Evolutionary conservation across 495 filamentous ascomycete species (phyloP).

Genomic region (Parathielavia hyrcaniae): DNA sequence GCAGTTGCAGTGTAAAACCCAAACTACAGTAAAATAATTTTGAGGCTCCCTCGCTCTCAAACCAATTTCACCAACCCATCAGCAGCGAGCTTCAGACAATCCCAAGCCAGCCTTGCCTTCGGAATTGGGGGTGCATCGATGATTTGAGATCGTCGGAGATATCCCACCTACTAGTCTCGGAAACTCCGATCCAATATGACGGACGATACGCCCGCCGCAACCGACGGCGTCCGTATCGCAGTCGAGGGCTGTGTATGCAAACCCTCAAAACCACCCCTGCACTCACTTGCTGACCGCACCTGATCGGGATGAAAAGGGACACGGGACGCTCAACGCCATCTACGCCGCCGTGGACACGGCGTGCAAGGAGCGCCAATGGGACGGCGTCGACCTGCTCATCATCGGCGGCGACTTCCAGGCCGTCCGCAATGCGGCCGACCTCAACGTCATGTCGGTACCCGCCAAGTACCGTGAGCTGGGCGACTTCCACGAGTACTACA

Average conservation of each 20-base stretch:
- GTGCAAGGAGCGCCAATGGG: slow-evolving; percentile 62
- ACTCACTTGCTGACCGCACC: slow-evolving; percentile 19
- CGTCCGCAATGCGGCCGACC: slow-evolving; percentile 78
- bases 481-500: slow-evolving; percentile 93
- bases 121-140: too few relatives aligned
- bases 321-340: slow-evolving; percentile 84
- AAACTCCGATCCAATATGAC: slow-evolving; percentile 6
- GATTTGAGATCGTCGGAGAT: too few relatives aligned
- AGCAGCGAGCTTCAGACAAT: too few relatives aligned
- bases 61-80: too few relatives aligned
- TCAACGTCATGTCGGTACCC: slow-evolving; percentile 81
- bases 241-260: slow-evolving; percentile 74
- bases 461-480: slow-evolving; percentile 74
- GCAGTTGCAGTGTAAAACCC: background rate
- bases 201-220: slow-evolving; percentile 22
- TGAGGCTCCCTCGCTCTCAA: too few relatives aligned
- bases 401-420: slow-evolving; percentile 89
- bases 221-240: slow-evolving; percentile 47
- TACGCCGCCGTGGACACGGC: slow-evolving; percentile 66
- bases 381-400: slow-evolving; percentile 72
- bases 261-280: background rate
- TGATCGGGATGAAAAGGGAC: slow-evolving; percentile 72
- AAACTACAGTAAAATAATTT: background rate
- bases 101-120: too few relatives aligned
- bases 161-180: too few relatives aligned